Base-by-base conservation (phyloP, 2,329 filamentous ascomycete species). In the Colletotrichum echinochloae region DNA sequence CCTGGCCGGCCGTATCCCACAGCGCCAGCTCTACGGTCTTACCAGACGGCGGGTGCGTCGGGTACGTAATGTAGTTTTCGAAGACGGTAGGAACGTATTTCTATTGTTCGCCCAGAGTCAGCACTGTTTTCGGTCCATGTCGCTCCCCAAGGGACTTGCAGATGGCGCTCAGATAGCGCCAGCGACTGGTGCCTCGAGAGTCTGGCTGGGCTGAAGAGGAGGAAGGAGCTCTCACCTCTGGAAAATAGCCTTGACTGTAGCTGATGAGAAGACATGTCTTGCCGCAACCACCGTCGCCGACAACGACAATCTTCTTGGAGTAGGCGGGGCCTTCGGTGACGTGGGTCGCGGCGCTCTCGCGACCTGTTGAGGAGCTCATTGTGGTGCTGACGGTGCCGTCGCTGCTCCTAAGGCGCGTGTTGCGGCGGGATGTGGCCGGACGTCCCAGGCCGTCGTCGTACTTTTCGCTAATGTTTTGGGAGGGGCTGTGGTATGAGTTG, bases 21-120 rank as follows among this genome's bases (percentile, higher is more conserved):
- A 99, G 88, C 49, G 96, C 96, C 72, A 99, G 89, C 84, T 99
- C 96, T 75, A 99, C 94, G 68, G 92, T 95, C 87, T 98, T 98
- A 78, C 95, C 95, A 16, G 92, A 93, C 54, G 91, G 89, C 74
- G 91, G 90, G 83, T 99, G 96, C 71, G 91, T 92, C 67, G 95
- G 97, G 81, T 97, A 95, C 65, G 96, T 98, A 84, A 99, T 98
- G 89, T 99, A 99, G 86, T 99, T 99, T 80, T 99, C 96, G 81
- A 99, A 99, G 62, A 99, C 96, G 2, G 96, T 99, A 5, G 96
- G 96, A 49, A 99, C 96, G 78, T 99, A 99, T 98, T 98, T 98
- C 96, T 99, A 77, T 48, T 60, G 49, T 69, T 69, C 14, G 33
- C 33, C 33, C 26, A 51, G n/a, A 59, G 65, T 71, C 65, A 64